Percentiles rank a stretch among this genome's conserved stretches.
Evolutionary conservation across 2,329 filamentous ascomycete species (phyloP).

Genomic region (Botrytis deweyae): DNA sequence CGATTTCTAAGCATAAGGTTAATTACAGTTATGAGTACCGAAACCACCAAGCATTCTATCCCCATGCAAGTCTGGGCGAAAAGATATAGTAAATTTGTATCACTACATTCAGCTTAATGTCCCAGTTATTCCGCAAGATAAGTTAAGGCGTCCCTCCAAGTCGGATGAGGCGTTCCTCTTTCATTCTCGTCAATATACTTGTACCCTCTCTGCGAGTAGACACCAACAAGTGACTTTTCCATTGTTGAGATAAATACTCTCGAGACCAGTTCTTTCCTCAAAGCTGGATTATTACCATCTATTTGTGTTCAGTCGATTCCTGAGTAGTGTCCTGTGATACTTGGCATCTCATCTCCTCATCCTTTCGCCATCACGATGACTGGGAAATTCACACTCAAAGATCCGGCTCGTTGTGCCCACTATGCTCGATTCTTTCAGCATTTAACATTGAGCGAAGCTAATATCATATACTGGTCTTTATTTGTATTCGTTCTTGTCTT

Average conservation of each 20-base stretch:
- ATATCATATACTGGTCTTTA: slow-evolving; percentile 49
- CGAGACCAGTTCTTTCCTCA: background rate
- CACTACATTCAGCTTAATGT: background rate
- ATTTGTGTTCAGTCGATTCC: background rate
- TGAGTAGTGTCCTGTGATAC: background rate
- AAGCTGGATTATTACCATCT: background rate
- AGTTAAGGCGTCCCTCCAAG: background rate
- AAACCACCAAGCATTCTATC: background rate
- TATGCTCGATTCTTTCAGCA: slow-evolving; percentile 49
- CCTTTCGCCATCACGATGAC: slow-evolving; percentile 37
- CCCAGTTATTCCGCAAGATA: background rate
- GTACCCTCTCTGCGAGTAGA: background rate
- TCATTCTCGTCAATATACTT: background rate
- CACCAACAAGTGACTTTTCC: background rate
- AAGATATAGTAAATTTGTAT: background rate
- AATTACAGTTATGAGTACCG: background rate
- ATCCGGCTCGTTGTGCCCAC: slow-evolving; percentile 41
- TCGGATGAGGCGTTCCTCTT: background rate
- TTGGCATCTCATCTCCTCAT: no score
- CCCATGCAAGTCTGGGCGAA: slow-evolving; percentile 10
- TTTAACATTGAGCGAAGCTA: slow-evolving; percentile 46
- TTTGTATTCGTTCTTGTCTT: slow-evolving; percentile 47
- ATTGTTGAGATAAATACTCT: background rate
- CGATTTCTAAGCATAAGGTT: background rate
- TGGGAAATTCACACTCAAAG: slow-evolving; percentile 39